Evolutionary conservation across 2,329 filamentous ascomycete genomes (phyloP).

Genomic region (Penicillium sp.): DNA sequence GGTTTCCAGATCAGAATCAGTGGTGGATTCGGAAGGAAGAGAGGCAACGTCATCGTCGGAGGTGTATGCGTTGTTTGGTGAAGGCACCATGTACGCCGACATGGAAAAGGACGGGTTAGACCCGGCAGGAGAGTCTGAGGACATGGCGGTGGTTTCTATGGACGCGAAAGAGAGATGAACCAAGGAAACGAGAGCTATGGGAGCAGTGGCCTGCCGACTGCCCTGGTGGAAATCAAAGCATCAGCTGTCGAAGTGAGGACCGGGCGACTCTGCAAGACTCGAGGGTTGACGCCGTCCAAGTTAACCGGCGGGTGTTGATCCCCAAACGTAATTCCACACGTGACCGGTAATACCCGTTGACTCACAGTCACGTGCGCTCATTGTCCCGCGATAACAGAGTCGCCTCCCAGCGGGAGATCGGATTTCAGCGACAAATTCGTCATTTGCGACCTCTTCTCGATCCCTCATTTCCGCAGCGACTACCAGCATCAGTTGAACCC

Average conservation of each 20-base stretch:
- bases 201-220: constrained; percentile 41
- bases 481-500: not conserved
- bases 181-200: constrained; percentile 13
- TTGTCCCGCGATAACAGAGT: constrained; percentile 23
- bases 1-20: constrained; percentile 40
- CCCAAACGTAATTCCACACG: constrained; percentile 4
- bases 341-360: constrained; percentile 10
- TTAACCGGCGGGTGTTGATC: too few species aligned
- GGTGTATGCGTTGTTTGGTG: constrained; percentile 27
- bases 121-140: constrained; percentile 28
- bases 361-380: constrained; percentile 20
- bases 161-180: not conserved
- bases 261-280: too few species aligned
- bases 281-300: too few species aligned
- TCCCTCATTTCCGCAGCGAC: constrained; percentile 5
- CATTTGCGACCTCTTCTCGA: constrained; percentile 10
- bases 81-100: constrained; percentile 42
- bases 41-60: constrained; percentile 45
- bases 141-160: constrained; percentile 22
- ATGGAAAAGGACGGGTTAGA: constrained; percentile 38
- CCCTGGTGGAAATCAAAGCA: constrained; percentile 24
- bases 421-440: constrained; percentile 21
- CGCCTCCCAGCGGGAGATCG: constrained; percentile 16
- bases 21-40: constrained; percentile 42
- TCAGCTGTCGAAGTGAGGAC: constrained; percentile 10